These are phyloP conservation scores for Globisporangium mamillatum DNA, from an alignment of 352 stramenopile species.

Conservation along the genomic window DNA sequence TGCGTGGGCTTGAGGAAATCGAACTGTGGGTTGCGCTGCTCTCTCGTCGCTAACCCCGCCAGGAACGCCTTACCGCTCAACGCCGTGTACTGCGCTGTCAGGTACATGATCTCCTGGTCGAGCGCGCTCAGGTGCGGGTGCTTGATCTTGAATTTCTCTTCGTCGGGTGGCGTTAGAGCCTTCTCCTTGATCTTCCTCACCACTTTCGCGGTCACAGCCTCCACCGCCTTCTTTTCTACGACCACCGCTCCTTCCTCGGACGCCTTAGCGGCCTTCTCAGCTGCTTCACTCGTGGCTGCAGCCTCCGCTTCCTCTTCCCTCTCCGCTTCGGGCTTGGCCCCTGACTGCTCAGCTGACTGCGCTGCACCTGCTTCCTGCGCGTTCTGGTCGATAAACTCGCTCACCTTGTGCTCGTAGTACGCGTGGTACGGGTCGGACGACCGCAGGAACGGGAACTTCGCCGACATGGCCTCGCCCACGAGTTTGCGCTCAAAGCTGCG, in stretches of 20 bases:
- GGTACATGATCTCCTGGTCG: slow-evolving; percentile 97
- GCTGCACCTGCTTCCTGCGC: slow-evolving; percentile 18
- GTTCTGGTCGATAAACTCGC: slow-evolving; percentile 68
- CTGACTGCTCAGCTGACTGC: slow-evolving; percentile 16
- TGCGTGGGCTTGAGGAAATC: slow-evolving; percentile 98
- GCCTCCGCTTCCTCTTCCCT: slow-evolving; percentile 12
- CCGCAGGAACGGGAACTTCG: slow-evolving; percentile 98
- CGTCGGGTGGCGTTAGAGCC: slow-evolving; percentile 52
- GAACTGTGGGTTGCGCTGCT: slow-evolving; percentile 97
- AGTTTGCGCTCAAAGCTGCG: slow-evolving; percentile 98
- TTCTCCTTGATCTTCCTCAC: slow-evolving; percentile 93
- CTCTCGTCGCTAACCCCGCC: slow-evolving; percentile 88
- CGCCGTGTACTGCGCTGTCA: slow-evolving; percentile 98
- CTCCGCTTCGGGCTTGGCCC: not conserved
- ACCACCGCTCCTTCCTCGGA: slow-evolving; percentile 43
- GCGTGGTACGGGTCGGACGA: slow-evolving; percentile 94
- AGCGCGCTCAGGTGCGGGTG: slow-evolving; percentile 89
- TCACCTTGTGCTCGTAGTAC: slow-evolving; percentile 98
- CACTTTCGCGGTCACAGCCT: slow-evolving; percentile 76
- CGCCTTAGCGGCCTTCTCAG: slow-evolving; percentile 20
- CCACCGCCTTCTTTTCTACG: slow-evolving; percentile 85
- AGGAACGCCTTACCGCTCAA: slow-evolving; percentile 95
- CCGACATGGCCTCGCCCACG: slow-evolving; percentile 92
- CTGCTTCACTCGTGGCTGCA: slow-evolving; percentile 21
- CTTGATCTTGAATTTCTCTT: slow-evolving; percentile 85